phyloP scores from a whole-genome alignment of 2,329 filamentous ascomycete genomes.

The Cladosporium cucumerinum region DNA sequence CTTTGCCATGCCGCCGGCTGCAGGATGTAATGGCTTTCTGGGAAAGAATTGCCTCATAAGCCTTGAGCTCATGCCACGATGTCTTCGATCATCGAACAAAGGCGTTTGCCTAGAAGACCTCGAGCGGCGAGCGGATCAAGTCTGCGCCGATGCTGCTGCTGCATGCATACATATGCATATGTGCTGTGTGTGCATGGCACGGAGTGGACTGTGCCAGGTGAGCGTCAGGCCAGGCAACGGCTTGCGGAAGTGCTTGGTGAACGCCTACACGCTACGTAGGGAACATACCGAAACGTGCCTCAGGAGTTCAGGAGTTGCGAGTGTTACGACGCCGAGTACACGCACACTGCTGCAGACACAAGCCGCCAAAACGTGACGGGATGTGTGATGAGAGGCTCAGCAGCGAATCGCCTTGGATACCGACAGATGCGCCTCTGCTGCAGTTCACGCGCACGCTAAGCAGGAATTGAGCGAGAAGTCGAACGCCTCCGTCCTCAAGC shows the following conservation, averaged over 20 bases:
- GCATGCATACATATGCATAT: slow-evolving; percentile 1
- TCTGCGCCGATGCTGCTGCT: neutral
- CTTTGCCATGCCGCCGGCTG: neutral
- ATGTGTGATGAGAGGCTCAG: neutral
- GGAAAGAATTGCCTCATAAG: neutral
- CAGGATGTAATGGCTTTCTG: neutral
- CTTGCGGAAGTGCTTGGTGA: neutral
- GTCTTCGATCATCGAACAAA: slow-evolving; percentile 14
- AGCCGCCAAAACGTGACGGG: neutral
- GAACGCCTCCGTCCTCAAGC: neutral
- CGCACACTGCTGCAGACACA: neutral
- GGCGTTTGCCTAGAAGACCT: slow-evolving; percentile 11
- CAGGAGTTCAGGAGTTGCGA: neutral
- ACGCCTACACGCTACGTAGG: neutral
- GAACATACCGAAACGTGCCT: slow-evolving; percentile 2
- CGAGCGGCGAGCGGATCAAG: neutral
- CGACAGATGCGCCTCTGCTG: neutral
- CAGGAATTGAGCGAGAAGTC: neutral
- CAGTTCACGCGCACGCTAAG: neutral
- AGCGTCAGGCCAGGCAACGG: neutral
- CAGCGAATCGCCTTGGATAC: slow-evolving; percentile 6
- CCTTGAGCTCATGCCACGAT: slow-evolving; percentile 6
- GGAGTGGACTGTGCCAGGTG: neutral
- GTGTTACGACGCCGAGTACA: neutral
- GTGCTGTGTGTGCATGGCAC: slow-evolving; percentile 4